Percentiles rank a stretch among this genome's conserved stretches.
Evolutionary conservation across 2,329 filamentous ascomycete species (phyloP).

Genomic region (Aureobasidium leucospermi): DNA sequence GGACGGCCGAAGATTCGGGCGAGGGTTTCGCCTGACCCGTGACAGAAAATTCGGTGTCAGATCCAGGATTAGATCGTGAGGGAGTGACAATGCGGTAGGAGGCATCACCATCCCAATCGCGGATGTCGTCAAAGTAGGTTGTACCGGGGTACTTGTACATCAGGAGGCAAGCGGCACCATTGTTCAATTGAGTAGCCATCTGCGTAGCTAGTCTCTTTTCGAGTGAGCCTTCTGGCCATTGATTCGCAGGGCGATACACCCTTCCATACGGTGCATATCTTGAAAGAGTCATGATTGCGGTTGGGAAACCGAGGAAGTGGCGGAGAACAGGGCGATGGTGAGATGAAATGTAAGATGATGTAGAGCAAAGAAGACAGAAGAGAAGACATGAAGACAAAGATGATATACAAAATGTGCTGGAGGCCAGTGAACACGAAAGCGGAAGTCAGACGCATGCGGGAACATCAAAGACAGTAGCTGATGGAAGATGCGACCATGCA

Average conservation of each 20-base stretch:
- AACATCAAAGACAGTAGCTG: background rate
- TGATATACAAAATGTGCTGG: constrained; percentile 1
- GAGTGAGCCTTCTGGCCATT: no score
- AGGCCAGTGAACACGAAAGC: background rate
- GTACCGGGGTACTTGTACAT: no score
- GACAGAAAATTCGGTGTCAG: background rate
- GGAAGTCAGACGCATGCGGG: constrained; percentile 10
- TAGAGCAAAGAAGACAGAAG: constrained; percentile 5
- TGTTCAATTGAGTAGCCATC: no score
- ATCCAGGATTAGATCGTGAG: background rate
- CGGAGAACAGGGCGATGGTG: background rate
- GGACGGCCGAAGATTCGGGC: background rate
- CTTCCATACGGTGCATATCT: no score
- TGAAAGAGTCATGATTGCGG: background rate
- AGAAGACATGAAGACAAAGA: background rate
- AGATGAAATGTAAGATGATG: background rate
- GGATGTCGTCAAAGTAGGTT: no score
- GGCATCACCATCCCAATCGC: background rate
- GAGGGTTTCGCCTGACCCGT: background rate
- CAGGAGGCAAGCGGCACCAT: no score
- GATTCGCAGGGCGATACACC: no score
- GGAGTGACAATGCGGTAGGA: background rate
- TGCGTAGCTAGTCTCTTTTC: no score
- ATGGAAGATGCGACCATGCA: background rate
- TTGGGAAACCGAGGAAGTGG: background rate